Percentiles rank a stretch among this genome's conserved stretches.
These are phyloP conservation scores for Puccinia triticina DNA, from an alignment of 1,284 basidiomycete species.

Conservation along the genomic window DNA sequence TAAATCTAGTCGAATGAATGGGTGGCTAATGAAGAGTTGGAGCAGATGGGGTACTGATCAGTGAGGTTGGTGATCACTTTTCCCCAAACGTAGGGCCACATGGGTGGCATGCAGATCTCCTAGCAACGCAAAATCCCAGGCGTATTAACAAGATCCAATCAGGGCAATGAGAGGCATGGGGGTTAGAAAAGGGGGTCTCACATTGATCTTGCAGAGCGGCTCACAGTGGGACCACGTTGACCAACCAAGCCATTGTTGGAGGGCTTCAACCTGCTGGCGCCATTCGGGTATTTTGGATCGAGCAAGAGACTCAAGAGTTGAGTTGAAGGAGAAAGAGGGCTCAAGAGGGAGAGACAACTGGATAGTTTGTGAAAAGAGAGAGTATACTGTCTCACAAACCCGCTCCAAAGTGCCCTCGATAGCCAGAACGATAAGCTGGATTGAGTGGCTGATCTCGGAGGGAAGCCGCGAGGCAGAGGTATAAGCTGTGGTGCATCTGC, in stretches of 20 bases:
- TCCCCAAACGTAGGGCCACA: background rate
- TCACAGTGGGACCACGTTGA: conserved; percentile 5
- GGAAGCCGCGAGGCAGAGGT: background rate
- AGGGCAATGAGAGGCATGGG: background rate
- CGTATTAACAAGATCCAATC: too few species aligned
- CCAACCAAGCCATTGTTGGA: conserved; percentile 40
- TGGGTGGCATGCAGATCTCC: background rate
- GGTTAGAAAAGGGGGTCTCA: background rate
- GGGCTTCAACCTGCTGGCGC: background rate
- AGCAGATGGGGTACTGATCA: background rate
- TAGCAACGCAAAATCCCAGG: background rate
- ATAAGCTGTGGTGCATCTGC: conserved; percentile 12
- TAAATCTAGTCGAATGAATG: too few species aligned
- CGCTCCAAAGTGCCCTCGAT: conserved; percentile 27
- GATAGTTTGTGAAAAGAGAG: conserved; percentile 7
- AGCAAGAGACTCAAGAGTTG: background rate
- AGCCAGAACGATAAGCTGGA: background rate
- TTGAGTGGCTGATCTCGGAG: conserved; percentile 4
- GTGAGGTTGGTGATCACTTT: background rate
- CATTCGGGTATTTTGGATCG: conserved; percentile 8
- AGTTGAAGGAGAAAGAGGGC: background rate
- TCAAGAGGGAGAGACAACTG: background rate
- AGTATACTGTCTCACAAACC: background rate
- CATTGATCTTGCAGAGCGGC: conserved; percentile 7
- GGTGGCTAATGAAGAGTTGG: background rate